Conservation (phyloP, 345 rosid species). For the Microcos paniculata region DNA sequence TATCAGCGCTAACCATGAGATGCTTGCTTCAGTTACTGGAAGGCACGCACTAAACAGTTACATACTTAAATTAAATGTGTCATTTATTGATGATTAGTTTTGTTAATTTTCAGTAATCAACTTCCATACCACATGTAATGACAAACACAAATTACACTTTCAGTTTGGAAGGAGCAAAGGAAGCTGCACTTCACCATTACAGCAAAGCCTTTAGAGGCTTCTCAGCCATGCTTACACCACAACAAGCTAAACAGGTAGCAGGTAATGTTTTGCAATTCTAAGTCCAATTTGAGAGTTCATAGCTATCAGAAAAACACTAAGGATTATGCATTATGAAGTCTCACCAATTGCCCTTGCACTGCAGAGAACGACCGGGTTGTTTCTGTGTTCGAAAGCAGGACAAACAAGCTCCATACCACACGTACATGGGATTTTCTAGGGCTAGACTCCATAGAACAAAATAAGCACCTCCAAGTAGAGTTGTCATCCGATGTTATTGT, state of each 20-base stretch:
- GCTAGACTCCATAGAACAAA: constrained; percentile 20
- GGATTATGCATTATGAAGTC: background rate
- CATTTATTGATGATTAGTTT: background rate
- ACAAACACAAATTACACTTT: background rate
- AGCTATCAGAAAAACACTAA: background rate
- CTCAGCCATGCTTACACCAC: constrained; percentile 47
- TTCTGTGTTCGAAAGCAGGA: constrained; percentile 44
- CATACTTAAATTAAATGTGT: background rate
- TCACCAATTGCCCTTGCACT: background rate
- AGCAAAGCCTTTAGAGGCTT: constrained; percentile 52
- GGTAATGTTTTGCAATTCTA: constrained; percentile 12
- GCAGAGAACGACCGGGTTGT: constrained; percentile 36
- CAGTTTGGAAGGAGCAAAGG: constrained; percentile 37
- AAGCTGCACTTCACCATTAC: constrained; percentile 42
- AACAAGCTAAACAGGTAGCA: constrained; percentile 38
- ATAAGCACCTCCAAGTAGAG: constrained; percentile 18
- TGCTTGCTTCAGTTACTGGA: constrained; percentile 40
- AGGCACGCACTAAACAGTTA: constrained; percentile 27
- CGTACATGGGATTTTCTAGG: constrained; percentile 54
- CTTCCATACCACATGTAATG: background rate
- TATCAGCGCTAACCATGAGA: constrained; percentile 35
- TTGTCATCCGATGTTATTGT: constrained; percentile 31
- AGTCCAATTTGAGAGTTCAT: background rate
- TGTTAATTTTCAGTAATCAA: background rate
- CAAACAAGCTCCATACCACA: constrained; percentile 42